A percentile compares a stretch with the other conserved stretches of the same genome.
Evolutionary conservation across 371 early-diverging fungal genomes (phyloP).

Genomic region (Rhizopus microsporus): DNA sequence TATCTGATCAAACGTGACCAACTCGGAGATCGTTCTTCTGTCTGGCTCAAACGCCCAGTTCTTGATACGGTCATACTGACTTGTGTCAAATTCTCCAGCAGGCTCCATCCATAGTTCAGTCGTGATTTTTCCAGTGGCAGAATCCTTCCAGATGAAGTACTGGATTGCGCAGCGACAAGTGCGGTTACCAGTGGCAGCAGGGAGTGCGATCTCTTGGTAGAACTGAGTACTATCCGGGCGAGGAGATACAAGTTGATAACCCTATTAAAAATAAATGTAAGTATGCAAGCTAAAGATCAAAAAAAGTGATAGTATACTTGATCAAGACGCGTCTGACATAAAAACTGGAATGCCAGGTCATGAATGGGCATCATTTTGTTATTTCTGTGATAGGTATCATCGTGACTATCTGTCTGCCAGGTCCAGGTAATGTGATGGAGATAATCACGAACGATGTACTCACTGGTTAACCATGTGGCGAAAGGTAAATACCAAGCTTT

Average conservation of each 20-base stretch:
- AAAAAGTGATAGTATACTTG: constrained; percentile 49
- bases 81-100: constrained; percentile 28
- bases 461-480: constrained; percentile 42
- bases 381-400: constrained; percentile 55
- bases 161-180: constrained; percentile 57
- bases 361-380: constrained; percentile 63
- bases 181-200: constrained; percentile 10
- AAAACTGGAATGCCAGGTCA: constrained; percentile 70
- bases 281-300: constrained; percentile 12
- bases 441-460: constrained; percentile 62
- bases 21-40: constrained; percentile 58
- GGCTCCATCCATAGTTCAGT: constrained; percentile 86
- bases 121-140: constrained; percentile 54
- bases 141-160: constrained; percentile 71
- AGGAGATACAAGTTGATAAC: constrained; percentile 56
- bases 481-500: constrained; percentile 47
- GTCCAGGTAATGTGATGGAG: constrained; percentile 65
- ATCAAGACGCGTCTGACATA: constrained; percentile 70
- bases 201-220: constrained; percentile 60
- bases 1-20: constrained; percentile 79
- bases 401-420: constrained; percentile 61
- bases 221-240: constrained; percentile 64
- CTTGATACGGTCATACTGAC: constrained; percentile 45
- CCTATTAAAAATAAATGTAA: constrained; percentile 15
- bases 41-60: constrained; percentile 61